phyloP scores from a whole-genome alignment of 2,329 filamentous ascomycete species.

The Pseudogymnoascus sp. region DNA sequence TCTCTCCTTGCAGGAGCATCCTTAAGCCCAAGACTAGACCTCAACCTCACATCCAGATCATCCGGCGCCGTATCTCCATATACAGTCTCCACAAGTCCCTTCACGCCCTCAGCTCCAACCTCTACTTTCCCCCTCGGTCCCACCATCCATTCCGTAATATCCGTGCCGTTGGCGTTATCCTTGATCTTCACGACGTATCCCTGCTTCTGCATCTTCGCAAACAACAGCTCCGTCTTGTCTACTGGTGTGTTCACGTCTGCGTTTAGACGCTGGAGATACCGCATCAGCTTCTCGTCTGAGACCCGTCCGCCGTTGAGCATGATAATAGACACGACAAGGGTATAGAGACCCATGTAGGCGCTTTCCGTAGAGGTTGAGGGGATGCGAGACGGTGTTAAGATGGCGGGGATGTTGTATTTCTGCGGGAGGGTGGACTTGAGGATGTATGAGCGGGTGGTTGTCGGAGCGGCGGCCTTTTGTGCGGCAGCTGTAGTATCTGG shows the following conservation, averaged over 20 bases:
- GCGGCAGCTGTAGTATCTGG: slow-evolving; percentile 22
- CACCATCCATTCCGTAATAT: slow-evolving; percentile 72
- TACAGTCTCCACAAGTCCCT: slow-evolving; percentile 57
- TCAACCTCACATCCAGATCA: slow-evolving; percentile 53
- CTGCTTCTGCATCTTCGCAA: slow-evolving; percentile 70
- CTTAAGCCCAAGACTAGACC: slow-evolving; percentile 52
- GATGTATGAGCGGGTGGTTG: slow-evolving; percentile 65
- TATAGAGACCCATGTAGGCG: slow-evolving; percentile 76
- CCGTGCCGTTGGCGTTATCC: slow-evolving; percentile 65
- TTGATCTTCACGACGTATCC: slow-evolving; percentile 73
- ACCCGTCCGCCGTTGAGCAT: slow-evolving; percentile 65
- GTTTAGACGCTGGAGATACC: slow-evolving; percentile 68
- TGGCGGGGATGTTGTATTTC: slow-evolving; percentile 56
- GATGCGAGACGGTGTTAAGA: slow-evolving; percentile 61
- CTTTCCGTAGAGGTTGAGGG: slow-evolving; percentile 63
- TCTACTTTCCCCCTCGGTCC: slow-evolving; percentile 82
- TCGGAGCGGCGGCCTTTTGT: slow-evolving; percentile 36
- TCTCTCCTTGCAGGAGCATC: slow-evolving; percentile 14
- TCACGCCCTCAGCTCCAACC: slow-evolving; percentile 69
- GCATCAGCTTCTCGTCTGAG: slow-evolving; percentile 69
- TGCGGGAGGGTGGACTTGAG: slow-evolving; percentile 66
- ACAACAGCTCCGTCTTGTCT: slow-evolving; percentile 66
- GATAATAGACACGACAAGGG: slow-evolving; percentile 70
- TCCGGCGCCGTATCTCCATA: slow-evolving; percentile 45
- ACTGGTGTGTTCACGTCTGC: slow-evolving; percentile 64